phyloP scores from a whole-genome alignment of 495 filamentous ascomycete species.

The Neurospora tetrasperma region DNA sequence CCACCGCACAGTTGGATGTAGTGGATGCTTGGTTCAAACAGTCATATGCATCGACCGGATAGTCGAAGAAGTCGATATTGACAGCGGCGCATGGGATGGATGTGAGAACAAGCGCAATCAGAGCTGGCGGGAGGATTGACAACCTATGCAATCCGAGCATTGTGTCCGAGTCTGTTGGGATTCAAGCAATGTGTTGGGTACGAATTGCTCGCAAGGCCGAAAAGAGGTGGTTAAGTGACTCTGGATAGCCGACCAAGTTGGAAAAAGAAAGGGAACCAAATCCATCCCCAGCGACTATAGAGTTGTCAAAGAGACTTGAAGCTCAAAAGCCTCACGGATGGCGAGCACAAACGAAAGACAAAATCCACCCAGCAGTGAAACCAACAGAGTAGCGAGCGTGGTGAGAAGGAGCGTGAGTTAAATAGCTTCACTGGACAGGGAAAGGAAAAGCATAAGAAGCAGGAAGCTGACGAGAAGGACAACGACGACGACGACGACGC shows the following conservation, averaged over 20 bases:
- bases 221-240: not conserved
- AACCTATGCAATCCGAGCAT: constrained; percentile 11
- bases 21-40: constrained; percentile 29
- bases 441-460: not conserved
- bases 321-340: not conserved
- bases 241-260: not conserved
- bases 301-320: not conserved
- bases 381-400: not conserved
- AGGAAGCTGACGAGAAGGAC: not conserved
- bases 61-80: constrained; percentile 32
- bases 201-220: not conserved
- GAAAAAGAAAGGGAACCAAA: not conserved
- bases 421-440: not conserved
- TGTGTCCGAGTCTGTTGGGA: not conserved
- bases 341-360: not conserved
- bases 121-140: constrained; percentile 11
- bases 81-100: constrained; percentile 12
- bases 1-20: constrained; percentile 21
- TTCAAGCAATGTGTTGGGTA: not conserved
- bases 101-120: constrained; percentile 23
- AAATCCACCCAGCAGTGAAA: not conserved
- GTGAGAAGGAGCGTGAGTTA: not conserved
- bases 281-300: not conserved
- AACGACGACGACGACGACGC: not conserved
- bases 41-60: constrained; percentile 28